Evolutionary conservation across 2,329 filamentous ascomycete genomes (phyloP).

Genomic region (Taxawa tesnikishii): DNA sequence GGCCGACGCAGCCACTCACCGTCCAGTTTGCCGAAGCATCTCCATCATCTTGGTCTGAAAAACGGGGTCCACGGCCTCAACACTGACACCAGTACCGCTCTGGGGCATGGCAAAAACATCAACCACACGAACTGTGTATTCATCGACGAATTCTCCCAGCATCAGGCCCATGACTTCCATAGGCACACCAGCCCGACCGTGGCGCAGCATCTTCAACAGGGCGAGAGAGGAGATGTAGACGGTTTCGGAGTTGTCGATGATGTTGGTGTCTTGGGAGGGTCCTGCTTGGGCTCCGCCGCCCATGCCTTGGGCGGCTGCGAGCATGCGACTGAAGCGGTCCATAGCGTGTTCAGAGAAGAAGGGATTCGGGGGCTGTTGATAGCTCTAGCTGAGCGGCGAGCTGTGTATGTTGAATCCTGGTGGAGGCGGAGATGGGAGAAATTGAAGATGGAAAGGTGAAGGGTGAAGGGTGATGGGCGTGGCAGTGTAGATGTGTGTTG

Average conservation of each 20-base stretch:
- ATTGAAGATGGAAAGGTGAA: constrained; percentile 3
- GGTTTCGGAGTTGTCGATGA: constrained; percentile 98
- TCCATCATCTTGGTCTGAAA: constrained; percentile 99
- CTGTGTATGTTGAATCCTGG: constrained; percentile 3
- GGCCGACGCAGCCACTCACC: constrained; percentile 47
- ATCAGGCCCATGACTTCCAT: constrained; percentile 99
- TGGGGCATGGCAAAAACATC: constrained; percentile 99
- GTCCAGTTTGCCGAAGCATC: constrained; percentile 93
- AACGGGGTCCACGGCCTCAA: constrained; percentile 94
- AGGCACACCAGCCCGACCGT: constrained; percentile 91
- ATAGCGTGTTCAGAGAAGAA: too few relatives aligned
- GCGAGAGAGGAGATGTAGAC: constrained; percentile 98
- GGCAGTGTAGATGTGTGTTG: too few relatives aligned
- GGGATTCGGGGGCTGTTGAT: constrained; percentile 18
- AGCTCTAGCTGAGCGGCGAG: too few relatives aligned
- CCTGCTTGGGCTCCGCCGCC: constrained; percentile 51
- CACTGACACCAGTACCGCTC: constrained; percentile 93
- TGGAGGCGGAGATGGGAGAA: constrained; percentile 1
- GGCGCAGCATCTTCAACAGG: constrained; percentile 94
- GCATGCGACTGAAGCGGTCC: constrained; percentile 86
- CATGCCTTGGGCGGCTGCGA: constrained; percentile 58
- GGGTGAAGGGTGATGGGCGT: too few relatives aligned
- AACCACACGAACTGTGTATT: constrained; percentile 95
- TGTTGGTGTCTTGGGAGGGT: constrained; percentile 62
- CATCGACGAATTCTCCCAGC: constrained; percentile 96